phyloP scores from a whole-genome alignment of 2,329 filamentous ascomycete genomes.

The Colletotrichum falcatum region DNA sequence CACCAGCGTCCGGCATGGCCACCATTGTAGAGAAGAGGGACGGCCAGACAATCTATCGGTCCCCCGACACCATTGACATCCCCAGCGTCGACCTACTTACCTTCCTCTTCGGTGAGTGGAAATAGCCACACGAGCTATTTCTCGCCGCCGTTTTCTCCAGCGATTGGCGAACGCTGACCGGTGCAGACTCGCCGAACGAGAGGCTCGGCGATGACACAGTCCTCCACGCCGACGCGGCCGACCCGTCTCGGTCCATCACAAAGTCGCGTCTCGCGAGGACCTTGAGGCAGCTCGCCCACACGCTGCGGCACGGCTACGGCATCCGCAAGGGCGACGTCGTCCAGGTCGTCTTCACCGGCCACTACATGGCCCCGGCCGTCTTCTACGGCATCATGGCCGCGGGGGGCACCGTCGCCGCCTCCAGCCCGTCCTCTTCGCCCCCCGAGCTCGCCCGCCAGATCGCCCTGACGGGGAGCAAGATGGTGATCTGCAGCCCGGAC shows the following conservation, averaged over 20 bases:
- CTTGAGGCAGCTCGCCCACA: conserved; percentile 65
- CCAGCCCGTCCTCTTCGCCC: conserved; percentile 61
- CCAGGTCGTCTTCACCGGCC: conserved; percentile 67
- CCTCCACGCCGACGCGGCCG: conserved; percentile 68
- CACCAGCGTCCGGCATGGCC: conserved; percentile 13
- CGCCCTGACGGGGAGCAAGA: conserved; percentile 51
- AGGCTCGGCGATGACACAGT: conserved; percentile 58
- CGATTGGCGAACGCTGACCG: background rate
- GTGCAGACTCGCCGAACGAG: conserved; percentile 19
- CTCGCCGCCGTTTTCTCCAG: background rate
- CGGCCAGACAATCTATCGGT: conserved; percentile 52
- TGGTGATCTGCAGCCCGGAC: conserved; percentile 61
- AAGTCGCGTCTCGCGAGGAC: conserved; percentile 62
- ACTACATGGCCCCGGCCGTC: conserved; percentile 64
- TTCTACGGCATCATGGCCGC: conserved; percentile 70
- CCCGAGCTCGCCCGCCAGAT: conserved; percentile 63
- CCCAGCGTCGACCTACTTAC: conserved; percentile 58
- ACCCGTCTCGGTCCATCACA: conserved; percentile 65
- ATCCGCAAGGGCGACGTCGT: conserved; percentile 64
- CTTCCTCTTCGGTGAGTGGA: conserved; percentile 55
- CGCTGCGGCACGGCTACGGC: conserved; percentile 63
- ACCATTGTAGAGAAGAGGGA: conserved; percentile 37
- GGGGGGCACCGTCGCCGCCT: conserved; percentile 69
- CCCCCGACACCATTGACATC: conserved; percentile 48
- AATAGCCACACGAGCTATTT: background rate